Base-by-base conservation (phyloP, 768 basidiomycete species). In the Stropharia rugosoannulata region DNA sequence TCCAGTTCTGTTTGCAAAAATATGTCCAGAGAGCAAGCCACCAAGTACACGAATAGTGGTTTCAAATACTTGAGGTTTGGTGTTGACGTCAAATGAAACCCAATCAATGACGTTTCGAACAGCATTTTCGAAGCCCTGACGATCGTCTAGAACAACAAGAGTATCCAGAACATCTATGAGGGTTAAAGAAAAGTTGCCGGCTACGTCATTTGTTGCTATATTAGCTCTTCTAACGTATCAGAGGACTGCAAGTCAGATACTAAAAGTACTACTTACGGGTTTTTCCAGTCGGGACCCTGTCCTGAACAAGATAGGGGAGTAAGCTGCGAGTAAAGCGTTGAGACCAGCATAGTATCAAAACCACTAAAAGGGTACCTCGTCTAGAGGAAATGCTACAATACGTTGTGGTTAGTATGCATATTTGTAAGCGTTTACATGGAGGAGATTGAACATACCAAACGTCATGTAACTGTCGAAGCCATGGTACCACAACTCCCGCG, bases 31-130 rank as follows among this genome's bases (percentile, higher is more conserved):
- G 12, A 95, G 69, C 37, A 99, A 80, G 4, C 94, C 93, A 3
- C 97, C 97, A 8, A 99, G 75, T 5, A 95, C 93, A 25, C 95
- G 85, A 53, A 98, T 98, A 1, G 93, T 98, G 9, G 91, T 92
- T 75, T 99, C 96, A 65, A 99, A 99, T 4, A 98, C 89, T 78
- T 99, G 96, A n/a, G 97, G 94, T 70, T 86, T 93, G 40, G 93
- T 93, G 70, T 98, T 87, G 55, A 94, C 89, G 66, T 98, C 91
- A 69, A 97, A 98, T 0, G 87, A 87, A 38, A 97, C 90, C 80
- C 83, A 85, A 51, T 84, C 71, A 49, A 96, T 88, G 51, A 94
- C 83, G 59, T 90, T 84, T 56, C 82, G 83, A 49, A 98, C 87
- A 3, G 93, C 95, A n/a, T 75, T 75, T 63, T 92, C 89, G 64